Evolutionary conservation across 2,329 filamentous ascomycete genomes (phyloP).

Genomic region (Pseudopyricularia javanii): DNA sequence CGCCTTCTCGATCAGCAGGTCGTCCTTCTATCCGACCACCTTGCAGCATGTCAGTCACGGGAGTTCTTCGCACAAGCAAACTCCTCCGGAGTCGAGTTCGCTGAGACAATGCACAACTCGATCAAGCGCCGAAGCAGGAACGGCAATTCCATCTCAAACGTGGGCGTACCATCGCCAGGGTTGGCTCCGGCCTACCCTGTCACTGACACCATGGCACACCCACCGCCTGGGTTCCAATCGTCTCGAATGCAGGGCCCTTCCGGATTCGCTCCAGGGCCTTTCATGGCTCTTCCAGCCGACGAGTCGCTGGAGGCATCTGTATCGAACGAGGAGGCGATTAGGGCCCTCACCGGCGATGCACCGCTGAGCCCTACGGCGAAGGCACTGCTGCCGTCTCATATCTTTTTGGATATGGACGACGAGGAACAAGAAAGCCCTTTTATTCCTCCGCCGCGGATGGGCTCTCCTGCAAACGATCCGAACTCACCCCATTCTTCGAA

Average conservation of each 20-base stretch:
- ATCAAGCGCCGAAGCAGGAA: slow-evolving; percentile 32
- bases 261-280: slow-evolving; percentile 40
- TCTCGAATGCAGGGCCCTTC: slow-evolving; percentile 26
- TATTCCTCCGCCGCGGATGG: slow-evolving; percentile 16
- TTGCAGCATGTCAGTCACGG: not conserved
- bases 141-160: slow-evolving; percentile 32
- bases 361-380: slow-evolving; percentile 69
- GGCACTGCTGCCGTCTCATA: slow-evolving; percentile 57
- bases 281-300: slow-evolving; percentile 24
- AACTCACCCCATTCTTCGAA: slow-evolving; percentile 51
- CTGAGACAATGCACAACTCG: slow-evolving; percentile 18
- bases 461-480: slow-evolving; percentile 29
- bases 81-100: slow-evolving; percentile 33
- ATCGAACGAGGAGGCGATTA: slow-evolving; percentile 48
- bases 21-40: slow-evolving; percentile 8
- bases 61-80: slow-evolving; percentile 2
- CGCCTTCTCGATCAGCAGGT: slow-evolving; percentile 30
- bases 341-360: slow-evolving; percentile 48
- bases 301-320: slow-evolving; percentile 9
- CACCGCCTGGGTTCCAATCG: slow-evolving; percentile 30
- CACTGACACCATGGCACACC: slow-evolving; percentile 23
- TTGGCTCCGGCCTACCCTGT: slow-evolving; percentile 25
- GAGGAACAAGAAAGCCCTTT: slow-evolving; percentile 37
- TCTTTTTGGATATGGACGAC: slow-evolving; percentile 32
- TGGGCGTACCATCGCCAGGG: slow-evolving; percentile 25